phyloP scores from a whole-genome alignment of 2,329 filamentous ascomycete species.

The Pleoardoris graminearum region DNA sequence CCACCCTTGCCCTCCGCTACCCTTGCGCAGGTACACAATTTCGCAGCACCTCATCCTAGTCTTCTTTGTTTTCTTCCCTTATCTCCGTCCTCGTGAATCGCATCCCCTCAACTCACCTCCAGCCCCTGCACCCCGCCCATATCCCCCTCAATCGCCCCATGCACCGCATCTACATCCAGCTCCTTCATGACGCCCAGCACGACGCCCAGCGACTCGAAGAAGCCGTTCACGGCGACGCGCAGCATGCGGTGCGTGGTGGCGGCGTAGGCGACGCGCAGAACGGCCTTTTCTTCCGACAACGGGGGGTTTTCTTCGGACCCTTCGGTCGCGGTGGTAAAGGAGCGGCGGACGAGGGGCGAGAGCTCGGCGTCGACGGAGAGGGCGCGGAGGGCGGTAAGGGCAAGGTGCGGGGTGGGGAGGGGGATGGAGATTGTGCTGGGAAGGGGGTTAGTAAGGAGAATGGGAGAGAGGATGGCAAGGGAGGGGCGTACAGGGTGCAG shows the following conservation, averaged over 20 bases:
- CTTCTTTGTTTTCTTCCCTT: background rate
- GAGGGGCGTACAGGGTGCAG: conserved; percentile 42
- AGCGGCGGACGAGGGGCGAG: conserved; percentile 77
- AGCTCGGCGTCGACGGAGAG: conserved; percentile 87
- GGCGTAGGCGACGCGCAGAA: conserved; percentile 75
- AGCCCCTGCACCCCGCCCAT: conserved; percentile 70
- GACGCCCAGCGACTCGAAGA: conserved; percentile 86
- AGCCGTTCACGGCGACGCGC: conserved; percentile 91
- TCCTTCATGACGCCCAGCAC: conserved; percentile 89
- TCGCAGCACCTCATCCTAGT: too few species aligned
- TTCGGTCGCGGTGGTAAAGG: conserved; percentile 60
- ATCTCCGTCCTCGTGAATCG: background rate
- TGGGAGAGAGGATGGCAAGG: background rate
- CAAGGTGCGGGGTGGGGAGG: conserved; percentile 78
- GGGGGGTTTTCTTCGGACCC: too few species aligned
- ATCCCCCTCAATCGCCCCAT: conserved; percentile 47
- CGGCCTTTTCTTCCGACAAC: conserved; percentile 47
- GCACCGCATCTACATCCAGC: conserved; percentile 81
- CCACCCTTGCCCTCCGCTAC: too few species aligned
- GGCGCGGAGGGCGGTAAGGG: conserved; percentile 72
- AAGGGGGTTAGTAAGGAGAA: conserved; percentile 1
- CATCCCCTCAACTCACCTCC: conserved; percentile 66
- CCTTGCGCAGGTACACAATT: too few species aligned
- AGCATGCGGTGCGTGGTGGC: conserved; percentile 97
- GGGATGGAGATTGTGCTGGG: conserved; percentile 74